A percentile compares a stretch with the other conserved stretches of the same genome.
phyloP scores from a whole-genome alignment of 2,329 filamentous ascomycete species.

The Cladophialophora chaetospira region DNA sequence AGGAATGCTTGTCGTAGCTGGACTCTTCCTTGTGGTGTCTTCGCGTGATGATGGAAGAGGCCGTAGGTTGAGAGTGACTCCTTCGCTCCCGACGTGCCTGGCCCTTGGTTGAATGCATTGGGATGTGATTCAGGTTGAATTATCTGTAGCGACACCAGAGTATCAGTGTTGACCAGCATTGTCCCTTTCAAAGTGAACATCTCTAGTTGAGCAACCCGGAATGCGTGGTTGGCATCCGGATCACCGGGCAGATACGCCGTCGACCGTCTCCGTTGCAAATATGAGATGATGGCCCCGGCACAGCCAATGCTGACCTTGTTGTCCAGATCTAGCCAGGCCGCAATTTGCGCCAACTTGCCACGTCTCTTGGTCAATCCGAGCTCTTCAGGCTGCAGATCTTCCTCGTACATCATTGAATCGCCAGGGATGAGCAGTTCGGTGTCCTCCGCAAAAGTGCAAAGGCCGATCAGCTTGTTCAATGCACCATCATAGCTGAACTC shows the following conservation, averaged over 20 bases:
- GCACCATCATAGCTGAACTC: slow-evolving; percentile 73
- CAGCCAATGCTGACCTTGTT: slow-evolving; percentile 77
- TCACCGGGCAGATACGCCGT: slow-evolving; percentile 65
- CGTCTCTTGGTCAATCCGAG: slow-evolving; percentile 58
- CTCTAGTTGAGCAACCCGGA: slow-evolving; percentile 65
- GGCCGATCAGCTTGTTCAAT: slow-evolving; percentile 64
- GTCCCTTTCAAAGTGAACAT: slow-evolving; percentile 71
- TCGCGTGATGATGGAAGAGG: slow-evolving; percentile 72
- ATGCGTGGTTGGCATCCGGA: slow-evolving; percentile 54
- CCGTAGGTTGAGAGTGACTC: slow-evolving; percentile 84
- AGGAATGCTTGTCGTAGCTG: slow-evolving; percentile 79
- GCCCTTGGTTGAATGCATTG: slow-evolving; percentile 74
- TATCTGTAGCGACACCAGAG: slow-evolving; percentile 80
- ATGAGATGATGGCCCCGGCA: slow-evolving; percentile 80
- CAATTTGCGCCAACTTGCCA: slow-evolving; percentile 67
- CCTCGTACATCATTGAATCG: slow-evolving; percentile 51
- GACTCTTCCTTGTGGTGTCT: slow-evolving; percentile 75
- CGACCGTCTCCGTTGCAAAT: slow-evolving; percentile 70
- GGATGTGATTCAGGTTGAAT: slow-evolving; percentile 80
- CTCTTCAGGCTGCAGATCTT: slow-evolving; percentile 42
- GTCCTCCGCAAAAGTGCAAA: slow-evolving; percentile 51
- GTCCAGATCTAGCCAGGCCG: slow-evolving; percentile 72
- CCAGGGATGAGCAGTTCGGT: slow-evolving; percentile 65
- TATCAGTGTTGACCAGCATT: slow-evolving; percentile 80
- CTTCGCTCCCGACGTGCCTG: slow-evolving; percentile 66